These are phyloP conservation scores for Fusarium sterilihyphosum DNA, from an alignment of 2,329 filamentous ascomycete genomes.

Conservation along the genomic window DNA sequence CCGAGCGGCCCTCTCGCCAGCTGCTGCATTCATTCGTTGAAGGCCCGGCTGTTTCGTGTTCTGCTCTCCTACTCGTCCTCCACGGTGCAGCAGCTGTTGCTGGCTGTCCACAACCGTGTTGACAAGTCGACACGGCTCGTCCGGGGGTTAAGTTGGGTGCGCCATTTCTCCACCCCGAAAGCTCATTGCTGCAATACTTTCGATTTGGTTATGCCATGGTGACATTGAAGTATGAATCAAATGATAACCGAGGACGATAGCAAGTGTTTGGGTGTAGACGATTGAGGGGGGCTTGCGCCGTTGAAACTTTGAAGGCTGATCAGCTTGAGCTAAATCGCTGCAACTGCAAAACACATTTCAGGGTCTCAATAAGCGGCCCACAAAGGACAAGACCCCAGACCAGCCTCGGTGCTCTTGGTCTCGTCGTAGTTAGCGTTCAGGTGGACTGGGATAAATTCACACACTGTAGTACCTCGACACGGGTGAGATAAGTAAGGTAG, in stretches of 20 bases:
- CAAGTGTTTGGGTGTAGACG: neutral
- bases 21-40: constrained; percentile 24
- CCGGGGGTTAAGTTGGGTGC: constrained; percentile 35
- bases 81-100: constrained; percentile 19
- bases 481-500: neutral
- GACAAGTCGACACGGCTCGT: constrained; percentile 37
- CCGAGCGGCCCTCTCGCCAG: constrained; percentile 24
- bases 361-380: constrained; percentile 22
- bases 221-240: neutral
- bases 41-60: constrained; percentile 28
- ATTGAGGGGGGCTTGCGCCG: constrained; percentile 31
- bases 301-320: constrained; percentile 31
- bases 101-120: constrained; percentile 35
- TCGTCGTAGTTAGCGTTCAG: constrained; percentile 22
- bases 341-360: constrained; percentile 18
- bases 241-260: neutral
- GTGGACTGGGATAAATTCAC: neutral
- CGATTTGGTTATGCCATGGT: constrained; percentile 23
- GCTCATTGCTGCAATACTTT: constrained; percentile 37
- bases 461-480: neutral
- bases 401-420: constrained; percentile 12
- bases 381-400: constrained; percentile 20
- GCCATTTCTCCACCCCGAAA: constrained; percentile 40
- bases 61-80: constrained; percentile 22
- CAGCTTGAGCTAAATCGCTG: constrained; percentile 17